Evolutionary conservation across 768 basidiomycete genomes (phyloP), one percentile per base, ranked within the genome.

Genomic region (Boletus insuetus): DNA sequence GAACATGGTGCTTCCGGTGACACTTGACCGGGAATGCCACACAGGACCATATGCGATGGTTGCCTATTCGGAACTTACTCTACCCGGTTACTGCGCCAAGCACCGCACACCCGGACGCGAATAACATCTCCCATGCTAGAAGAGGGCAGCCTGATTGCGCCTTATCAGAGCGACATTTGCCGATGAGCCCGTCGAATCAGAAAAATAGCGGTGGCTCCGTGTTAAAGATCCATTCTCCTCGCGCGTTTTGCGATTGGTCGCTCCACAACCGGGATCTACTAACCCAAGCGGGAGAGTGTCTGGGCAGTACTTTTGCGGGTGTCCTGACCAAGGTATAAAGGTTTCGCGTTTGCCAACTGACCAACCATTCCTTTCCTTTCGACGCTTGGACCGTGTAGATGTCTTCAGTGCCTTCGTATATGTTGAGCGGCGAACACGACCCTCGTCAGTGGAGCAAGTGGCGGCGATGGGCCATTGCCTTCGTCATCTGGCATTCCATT

Each of bases 401-500:
- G 66, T 68, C 66, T 19, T 44, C 60, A 35, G 38, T 53, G 11
- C 47, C 62, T 31, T 60, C 64, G 9, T 58, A 46, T 17, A 4
- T 51, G 45, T 43, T 67, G 49, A 61, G 54, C 34, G 56, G 56
- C 17, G 63, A 63, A 47, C 63, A 59, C 51, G 56, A 69, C 48
- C 67, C 67, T 48, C 67, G 49, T 37, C 61, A 62, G 46, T 69
- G 67, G 68, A 63, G 51, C 61, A 70, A 66, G 45, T 58, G 46
- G 62, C 59, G 61, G 13, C 62, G 68, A 31, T 70, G 68, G 60
- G 49, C 56, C 53, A 69, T 70, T 31, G 46, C 53, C n/a, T 57
- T 70, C 31, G 63, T 69, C 17, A 49, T 69, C 42, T 70, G 64
- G 67, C 63, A 68, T 34, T 53, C 56, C 16, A 69, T 70, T 19